Evolutionary conservation across 1,284 basidiomycete species (phyloP), one percentile per base, ranked within the genome.

Genomic region (Exobasidium cylindrosporum): DNA sequence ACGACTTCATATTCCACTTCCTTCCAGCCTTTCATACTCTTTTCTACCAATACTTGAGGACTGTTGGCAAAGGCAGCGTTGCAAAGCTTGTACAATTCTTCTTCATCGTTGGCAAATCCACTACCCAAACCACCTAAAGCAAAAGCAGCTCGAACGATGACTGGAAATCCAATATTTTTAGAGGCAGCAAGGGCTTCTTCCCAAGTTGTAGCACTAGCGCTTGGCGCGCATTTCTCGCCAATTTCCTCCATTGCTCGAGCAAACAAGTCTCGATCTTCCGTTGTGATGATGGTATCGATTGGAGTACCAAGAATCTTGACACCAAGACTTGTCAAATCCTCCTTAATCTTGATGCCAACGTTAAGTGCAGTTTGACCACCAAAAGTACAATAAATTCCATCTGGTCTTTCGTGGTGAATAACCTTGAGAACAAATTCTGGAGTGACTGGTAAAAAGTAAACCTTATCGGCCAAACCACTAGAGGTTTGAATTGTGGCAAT

Each of bases 1-100:
- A 97, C 95, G 57, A 98, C 95, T 81, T 98, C 95, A 77, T 98
- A 98, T 83, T 98, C 95, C 72, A 97, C 92, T 84, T 98, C 95
- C 83, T 98, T 97, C 93, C 93, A 97, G 13, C 95, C 95, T 83
- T 97, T 97, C 94, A 98, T 97, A 79, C 91, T 93, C 85, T 88
- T 95, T 84, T 98, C 95, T 26, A 98, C 92, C 28, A 98, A 84
- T 1, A 98, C 94, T 83, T 98, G 95, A 54, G 95, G 93, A 72
- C 89, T 92, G 32, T 92, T 97, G 53, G 95, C 94, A 80, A 98
- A 97, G 13, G 95, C 93, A 32, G 71, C 69, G 30, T 62, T 46
- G 65, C 93, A 97, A 28, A 97, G 83, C 57, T 90, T 90, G 73
- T 87, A 86, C 67, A 97, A 84, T 83, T 97, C 91, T 21, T 83